Percentiles rank a stretch among this genome's conserved stretches.
These are phyloP conservation scores for Mycosphaerella arachidis DNA, from an alignment of 2,329 filamentous ascomycete species.

Conservation along the genomic window DNA sequence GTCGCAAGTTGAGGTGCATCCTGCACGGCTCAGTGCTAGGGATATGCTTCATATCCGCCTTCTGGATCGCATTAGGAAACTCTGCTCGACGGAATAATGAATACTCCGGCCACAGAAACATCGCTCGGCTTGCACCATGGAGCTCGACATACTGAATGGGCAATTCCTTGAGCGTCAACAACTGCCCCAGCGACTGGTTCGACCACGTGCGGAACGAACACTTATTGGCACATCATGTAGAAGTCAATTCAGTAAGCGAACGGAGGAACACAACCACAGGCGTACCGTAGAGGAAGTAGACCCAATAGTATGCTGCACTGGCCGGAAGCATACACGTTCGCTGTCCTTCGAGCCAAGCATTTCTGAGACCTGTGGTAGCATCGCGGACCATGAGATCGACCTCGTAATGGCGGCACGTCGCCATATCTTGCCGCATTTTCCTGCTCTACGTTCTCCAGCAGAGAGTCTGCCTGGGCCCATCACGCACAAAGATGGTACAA, in stretches of 20 bases:
- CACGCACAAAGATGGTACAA: background rate
- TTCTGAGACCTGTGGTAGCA: background rate
- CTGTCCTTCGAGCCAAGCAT: slow-evolving; percentile 1
- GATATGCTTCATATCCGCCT: slow-evolving; percentile 48
- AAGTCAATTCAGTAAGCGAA: background rate
- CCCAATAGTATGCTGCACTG: slow-evolving; percentile 4
- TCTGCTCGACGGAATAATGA: background rate
- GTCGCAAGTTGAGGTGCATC: slow-evolving; percentile 48
- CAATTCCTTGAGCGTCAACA: slow-evolving; percentile 3
- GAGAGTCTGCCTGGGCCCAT: background rate
- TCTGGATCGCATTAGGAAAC: slow-evolving; percentile 50
- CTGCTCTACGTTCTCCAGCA: background rate
- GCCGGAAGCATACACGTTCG: slow-evolving; percentile 1
- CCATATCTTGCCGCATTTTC: background rate
- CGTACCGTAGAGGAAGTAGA: background rate
- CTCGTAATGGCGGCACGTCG: background rate
- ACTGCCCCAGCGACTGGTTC: slow-evolving; percentile 21
- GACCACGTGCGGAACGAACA: background rate
- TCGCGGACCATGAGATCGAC: background rate
- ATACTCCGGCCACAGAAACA: background rate
- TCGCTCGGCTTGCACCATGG: slow-evolving; percentile 4
- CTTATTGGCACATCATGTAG: slow-evolving; percentile 5
- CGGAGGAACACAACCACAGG: background rate
- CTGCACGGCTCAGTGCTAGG: slow-evolving; percentile 55
- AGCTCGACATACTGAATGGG: slow-evolving; percentile 7